Percentiles rank a stretch among this genome's conserved stretches.
These are phyloP conservation scores for Beauveria australis DNA, from an alignment of 2,329 filamentous ascomycete genomes.

Conservation along the genomic window DNA sequence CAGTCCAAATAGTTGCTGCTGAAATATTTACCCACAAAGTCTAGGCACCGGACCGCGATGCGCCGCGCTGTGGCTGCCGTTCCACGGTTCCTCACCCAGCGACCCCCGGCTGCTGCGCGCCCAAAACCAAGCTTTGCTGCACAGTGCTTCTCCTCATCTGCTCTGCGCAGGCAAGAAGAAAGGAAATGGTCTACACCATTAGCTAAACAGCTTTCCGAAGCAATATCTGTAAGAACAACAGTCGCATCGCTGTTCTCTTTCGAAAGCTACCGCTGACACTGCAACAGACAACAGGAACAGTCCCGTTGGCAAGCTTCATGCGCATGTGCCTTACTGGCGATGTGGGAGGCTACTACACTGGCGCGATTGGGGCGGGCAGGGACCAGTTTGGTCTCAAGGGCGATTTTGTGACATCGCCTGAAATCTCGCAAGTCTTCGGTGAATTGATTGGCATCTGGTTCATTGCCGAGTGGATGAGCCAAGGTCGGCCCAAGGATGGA, in stretches of 20 bases:
- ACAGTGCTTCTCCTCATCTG: slow-evolving; percentile 18
- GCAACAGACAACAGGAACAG: slow-evolving; percentile 64
- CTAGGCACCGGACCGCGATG: background rate
- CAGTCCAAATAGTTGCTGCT: background rate
- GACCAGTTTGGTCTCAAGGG: slow-evolving; percentile 91
- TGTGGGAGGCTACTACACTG: slow-evolving; percentile 87
- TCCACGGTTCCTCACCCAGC: slow-evolving; percentile 9
- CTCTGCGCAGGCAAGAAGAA: slow-evolving; percentile 23
- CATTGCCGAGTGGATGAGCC: slow-evolving; percentile 91
- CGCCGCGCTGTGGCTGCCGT: slow-evolving; percentile 7
- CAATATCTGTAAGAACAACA: slow-evolving; percentile 59
- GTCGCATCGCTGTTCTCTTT: background rate
- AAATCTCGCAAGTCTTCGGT: slow-evolving; percentile 95
- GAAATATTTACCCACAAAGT: background rate
- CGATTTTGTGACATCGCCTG: slow-evolving; percentile 94
- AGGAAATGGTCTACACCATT: slow-evolving; percentile 87
- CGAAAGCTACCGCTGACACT: background rate
- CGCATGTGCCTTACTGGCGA: slow-evolving; percentile 94
- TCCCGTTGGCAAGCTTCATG: slow-evolving; percentile 93
- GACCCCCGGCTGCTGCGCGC: background rate
- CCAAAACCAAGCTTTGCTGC: background rate
- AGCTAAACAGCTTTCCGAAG: slow-evolving; percentile 77
- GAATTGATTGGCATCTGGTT: slow-evolving; percentile 93
- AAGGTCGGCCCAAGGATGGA: slow-evolving; percentile 64
- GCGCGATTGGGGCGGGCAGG: slow-evolving; percentile 54